A percentile compares a stretch with the other conserved stretches of the same genome.
Conservation (phyloP, 495 filamentous ascomycete genomes). For the Penicillium mononematosum region DNA sequence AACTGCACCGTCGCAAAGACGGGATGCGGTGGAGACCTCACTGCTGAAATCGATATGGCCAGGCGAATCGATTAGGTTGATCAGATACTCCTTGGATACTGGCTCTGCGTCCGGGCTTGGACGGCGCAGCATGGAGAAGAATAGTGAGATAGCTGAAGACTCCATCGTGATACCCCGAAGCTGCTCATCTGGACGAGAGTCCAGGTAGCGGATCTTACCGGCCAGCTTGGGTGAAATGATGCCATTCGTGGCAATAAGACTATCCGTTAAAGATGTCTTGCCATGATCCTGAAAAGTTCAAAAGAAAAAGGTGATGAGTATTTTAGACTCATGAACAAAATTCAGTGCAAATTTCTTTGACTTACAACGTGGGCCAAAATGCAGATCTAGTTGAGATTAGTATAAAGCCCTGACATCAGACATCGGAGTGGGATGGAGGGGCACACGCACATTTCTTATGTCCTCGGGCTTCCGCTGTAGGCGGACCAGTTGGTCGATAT, state of each 20-base stretch:
- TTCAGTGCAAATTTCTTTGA: slow-evolving; percentile 15
- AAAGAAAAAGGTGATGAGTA: slow-evolving; percentile 6
- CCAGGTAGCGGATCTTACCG: slow-evolving; percentile 96
- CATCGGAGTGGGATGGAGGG: slow-evolving; percentile 36
- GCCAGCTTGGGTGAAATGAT: slow-evolving; percentile 98
- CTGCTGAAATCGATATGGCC: slow-evolving; percentile 99
- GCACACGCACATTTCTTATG: slow-evolving; percentile 76
- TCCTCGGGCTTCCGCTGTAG: slow-evolving; percentile 81
- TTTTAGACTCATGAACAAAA: not conserved
- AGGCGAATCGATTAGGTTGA: slow-evolving; percentile 97
- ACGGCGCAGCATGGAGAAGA: slow-evolving; percentile 85
- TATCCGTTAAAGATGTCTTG: slow-evolving; percentile 96
- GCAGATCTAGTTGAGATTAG: slow-evolving; percentile 72
- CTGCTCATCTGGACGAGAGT: slow-evolving; percentile 96
- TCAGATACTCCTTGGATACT: slow-evolving; percentile 80
- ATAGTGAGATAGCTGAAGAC: slow-evolving; percentile 94
- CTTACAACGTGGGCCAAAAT: slow-evolving; percentile 94
- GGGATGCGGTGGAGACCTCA: slow-evolving; percentile 93
- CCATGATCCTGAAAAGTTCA: slow-evolving; percentile 71
- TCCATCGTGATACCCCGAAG: slow-evolving; percentile 98
- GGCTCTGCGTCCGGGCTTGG: slow-evolving; percentile 65
- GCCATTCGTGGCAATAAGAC: slow-evolving; percentile 96
- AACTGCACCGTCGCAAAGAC: slow-evolving; percentile 91
- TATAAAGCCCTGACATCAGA: slow-evolving; percentile 27
- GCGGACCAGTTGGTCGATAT: slow-evolving; percentile 77